A percentile compares a stretch with the other conserved stretches of the same genome.
Evolutionary conservation across 768 basidiomycete genomes (phyloP).

Genomic region (Strobilomyces dryophilus): DNA sequence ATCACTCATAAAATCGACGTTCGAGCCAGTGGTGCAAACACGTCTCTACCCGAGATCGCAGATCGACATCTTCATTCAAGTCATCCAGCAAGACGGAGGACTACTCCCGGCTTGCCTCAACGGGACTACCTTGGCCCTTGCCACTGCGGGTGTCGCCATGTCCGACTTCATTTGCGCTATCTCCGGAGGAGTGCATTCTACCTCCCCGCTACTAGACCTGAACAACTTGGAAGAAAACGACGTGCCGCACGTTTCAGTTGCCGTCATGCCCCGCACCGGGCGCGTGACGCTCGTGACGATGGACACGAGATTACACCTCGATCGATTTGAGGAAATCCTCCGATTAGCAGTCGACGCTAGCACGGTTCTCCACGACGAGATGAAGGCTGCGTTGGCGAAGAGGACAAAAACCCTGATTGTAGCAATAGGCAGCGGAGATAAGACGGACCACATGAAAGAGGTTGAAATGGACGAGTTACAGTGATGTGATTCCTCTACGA

Average conservation of each 20-base stretch:
- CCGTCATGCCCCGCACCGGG: constrained; percentile 81
- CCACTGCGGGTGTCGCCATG: constrained; percentile 87
- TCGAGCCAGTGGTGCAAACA: constrained; percentile 92
- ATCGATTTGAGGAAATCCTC: constrained; percentile 89
- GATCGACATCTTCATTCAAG: constrained; percentile 91
- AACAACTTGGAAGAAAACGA: constrained; percentile 88
- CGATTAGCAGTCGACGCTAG: constrained; percentile 73
- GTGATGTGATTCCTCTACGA: constrained; percentile 15
- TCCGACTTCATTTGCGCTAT: constrained; percentile 89
- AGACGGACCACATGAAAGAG: constrained; percentile 28
- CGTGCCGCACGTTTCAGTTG: constrained; percentile 83
- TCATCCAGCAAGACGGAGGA: constrained; percentile 92
- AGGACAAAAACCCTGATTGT: constrained; percentile 60
- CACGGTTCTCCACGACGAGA: constrained; percentile 75
- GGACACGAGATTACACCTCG: constrained; percentile 92
- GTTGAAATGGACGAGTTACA: constrained; percentile 38
- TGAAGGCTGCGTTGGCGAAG: constrained; percentile 65
- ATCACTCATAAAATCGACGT: constrained; percentile 85
- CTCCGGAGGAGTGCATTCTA: constrained; percentile 81
- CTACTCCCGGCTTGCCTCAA: constrained; percentile 91
- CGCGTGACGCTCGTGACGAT: constrained; percentile 86
- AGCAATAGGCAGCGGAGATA: constrained; percentile 52
- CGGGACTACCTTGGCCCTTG: constrained; percentile 88
- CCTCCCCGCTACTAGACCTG: constrained; percentile 81
- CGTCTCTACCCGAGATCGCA: constrained; percentile 89